Evolutionary conservation across 2,329 filamentous ascomycete genomes (phyloP), one percentile per base, ranked within the genome.

Genomic region (Microdochium trichocladiopsis): DNA sequence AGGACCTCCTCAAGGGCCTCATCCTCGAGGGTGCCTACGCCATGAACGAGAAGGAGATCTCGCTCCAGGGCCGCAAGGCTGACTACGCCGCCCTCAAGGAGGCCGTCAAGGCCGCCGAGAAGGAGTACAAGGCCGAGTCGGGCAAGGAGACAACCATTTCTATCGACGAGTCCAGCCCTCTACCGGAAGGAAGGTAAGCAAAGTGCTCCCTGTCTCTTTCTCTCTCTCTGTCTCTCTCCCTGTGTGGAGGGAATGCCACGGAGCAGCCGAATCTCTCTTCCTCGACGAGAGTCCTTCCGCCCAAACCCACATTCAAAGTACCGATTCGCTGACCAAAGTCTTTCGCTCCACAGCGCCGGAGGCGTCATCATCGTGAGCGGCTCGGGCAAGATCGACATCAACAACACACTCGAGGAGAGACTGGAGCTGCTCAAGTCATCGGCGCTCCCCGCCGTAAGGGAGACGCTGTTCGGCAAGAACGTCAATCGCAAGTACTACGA

Each of bases 401-500:
- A 96, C 82, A 97, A 99, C 78, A 97, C 94, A 52, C 88, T 97
- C 61, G 94, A 97, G 69, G 88, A 95, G 68, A 86, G 94, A 60
- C 78, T 99, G 71, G 82, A 81, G 64, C 78, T 97, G 55, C 83
- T 97, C 58, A 87, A 96, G 73, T 85, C 86, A 53, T 88, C 88
- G 60, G 88, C 90, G 50, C 82, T 96, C 53, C 94, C 94, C 14
- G 84, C 84, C 47, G 86, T 99, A 64, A 83, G 94, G 65, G 82
- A 88, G 69, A 87, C 87, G 16, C 79, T 99, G 54, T 99, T 99
- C 66, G 94, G 94, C 55, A 86, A 90, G 76, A 99, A 99, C 77
- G 79, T 84, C 63, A 96, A 97, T 82, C 86, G 94, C 70, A 95
- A 87, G 75, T 99, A 97, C 82, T 88, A 83, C 66, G 92, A 97